Conservation (phyloP, 306 rosid species). For the Gynostemma pentaphyllum region DNA sequence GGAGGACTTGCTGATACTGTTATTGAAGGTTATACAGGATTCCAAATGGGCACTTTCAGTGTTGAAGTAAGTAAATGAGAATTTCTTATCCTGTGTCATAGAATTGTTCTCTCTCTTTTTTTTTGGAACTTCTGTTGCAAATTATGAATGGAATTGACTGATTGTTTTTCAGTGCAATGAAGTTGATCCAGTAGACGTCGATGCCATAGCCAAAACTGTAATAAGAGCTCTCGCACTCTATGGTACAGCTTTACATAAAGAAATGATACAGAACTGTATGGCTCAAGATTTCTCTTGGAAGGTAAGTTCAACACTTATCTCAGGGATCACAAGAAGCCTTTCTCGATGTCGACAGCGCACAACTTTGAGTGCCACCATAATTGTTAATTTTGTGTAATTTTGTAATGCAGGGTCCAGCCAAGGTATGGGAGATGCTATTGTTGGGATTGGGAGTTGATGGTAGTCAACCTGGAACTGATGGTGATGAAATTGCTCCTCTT, state of each 20-base stretch:
- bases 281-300: constrained; percentile 45
- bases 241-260: constrained; percentile 21
- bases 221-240: constrained; percentile 20
- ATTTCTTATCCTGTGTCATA: not conserved
- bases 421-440: constrained; percentile 60
- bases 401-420: constrained; percentile 77
- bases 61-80: constrained; percentile 22
- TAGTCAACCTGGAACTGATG: constrained; percentile 48
- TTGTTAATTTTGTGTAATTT: not conserved
- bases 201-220: constrained; percentile 20
- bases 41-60: constrained; percentile 32
- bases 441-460: constrained; percentile 57
- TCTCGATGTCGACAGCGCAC: too few species aligned
- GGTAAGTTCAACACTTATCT: constrained; percentile 15
- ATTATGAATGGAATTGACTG: not conserved
- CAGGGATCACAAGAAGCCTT: not conserved
- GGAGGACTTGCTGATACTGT: constrained; percentile 50
- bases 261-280: constrained; percentile 39
- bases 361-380: too few species aligned
- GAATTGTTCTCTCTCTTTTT: not conserved
- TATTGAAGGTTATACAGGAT: constrained; percentile 35
- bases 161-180: constrained; percentile 22
- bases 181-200: constrained; percentile 33
- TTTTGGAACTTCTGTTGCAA: not conserved
- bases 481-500: constrained; percentile 76